Base-by-base conservation (phyloP, 1,284 basidiomycete genomes). In the Ustilago shanxiensis region DNA sequence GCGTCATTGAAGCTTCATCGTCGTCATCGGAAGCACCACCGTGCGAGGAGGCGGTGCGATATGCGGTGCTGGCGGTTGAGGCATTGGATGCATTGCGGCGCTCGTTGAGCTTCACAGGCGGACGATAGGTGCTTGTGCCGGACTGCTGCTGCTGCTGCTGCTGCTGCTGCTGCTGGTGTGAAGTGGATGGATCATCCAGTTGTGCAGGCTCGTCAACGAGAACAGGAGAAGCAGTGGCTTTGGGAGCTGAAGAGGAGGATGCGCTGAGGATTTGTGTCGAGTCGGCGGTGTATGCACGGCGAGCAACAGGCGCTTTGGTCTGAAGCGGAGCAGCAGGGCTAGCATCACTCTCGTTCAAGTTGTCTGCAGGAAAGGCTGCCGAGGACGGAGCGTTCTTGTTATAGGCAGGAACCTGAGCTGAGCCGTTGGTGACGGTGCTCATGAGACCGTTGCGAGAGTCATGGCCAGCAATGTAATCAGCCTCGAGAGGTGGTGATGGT, bases 401-500 rank as follows among this genome's bases (percentile, higher is more conserved):
- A 29, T 62, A 59, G 10, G 51, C 16, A 6, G 66, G 58, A 11
- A 62, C 7, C 16, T 61, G 50, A 8, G 65, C 49, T 16, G 69
- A 55, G 14, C 61, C 54, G 20, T 71, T 60, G 44, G 54, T 41
- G 37, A 68, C 60, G 22, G 63, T 65, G 62, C 55, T 70, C 56
- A 74, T 67, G 61, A 74, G 67, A 11, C 67, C 72, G 29, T 74
- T 71, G 45, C 76, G 67, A 22, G 69, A 71, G 52, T 74, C 59
- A 22, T 69, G 64, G 9, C 71, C 73, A 6, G 64, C 45, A 24
- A 76, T 39, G 49, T 76, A 75, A 47, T 80, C 77, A 9, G 80
- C 70, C 53, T 83, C 81, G 24, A 81, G 71, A 2, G 81, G 81
- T 18, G 81, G 81, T 1, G 79, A 81, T 16, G 81, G 81, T 37